phyloP scores from a whole-genome alignment of 345 rosid genomes.

The Salix brachista region DNA sequence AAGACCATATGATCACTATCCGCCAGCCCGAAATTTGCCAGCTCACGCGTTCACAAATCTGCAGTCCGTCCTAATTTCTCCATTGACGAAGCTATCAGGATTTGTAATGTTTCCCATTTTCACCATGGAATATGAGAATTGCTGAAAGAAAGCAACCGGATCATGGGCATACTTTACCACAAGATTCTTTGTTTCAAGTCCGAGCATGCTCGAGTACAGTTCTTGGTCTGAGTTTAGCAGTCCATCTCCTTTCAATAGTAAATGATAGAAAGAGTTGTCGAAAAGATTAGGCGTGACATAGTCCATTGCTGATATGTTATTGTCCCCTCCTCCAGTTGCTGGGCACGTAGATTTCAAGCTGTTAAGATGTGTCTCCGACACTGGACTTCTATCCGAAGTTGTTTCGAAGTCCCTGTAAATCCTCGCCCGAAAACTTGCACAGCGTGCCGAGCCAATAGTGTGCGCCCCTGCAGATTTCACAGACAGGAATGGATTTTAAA shows the following conservation, averaged over 20 bases:
- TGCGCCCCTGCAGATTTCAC: conserved; percentile 57
- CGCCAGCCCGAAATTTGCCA: background rate
- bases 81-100: conserved; percentile 47
- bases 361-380: conserved; percentile 36
- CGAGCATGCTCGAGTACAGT: conserved; percentile 62
- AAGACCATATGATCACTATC: background rate
- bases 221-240: conserved; percentile 80
- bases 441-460: conserved; percentile 84
- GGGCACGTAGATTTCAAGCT: conserved; percentile 59
- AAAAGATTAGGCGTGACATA: conserved; percentile 62
- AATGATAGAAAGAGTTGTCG: conserved; percentile 65
- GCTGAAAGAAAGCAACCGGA: conserved; percentile 62
- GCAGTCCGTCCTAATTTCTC: conserved; percentile 80
- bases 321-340: conserved; percentile 46
- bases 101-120: conserved; percentile 81
- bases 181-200: conserved; percentile 48
- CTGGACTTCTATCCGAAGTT: conserved; percentile 39
- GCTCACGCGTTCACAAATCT: conserved; percentile 71
- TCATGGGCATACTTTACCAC: conserved; percentile 65
- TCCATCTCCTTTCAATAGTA: conserved; percentile 59
- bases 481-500: background rate
- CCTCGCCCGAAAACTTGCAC: conserved; percentile 54
- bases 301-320: conserved; percentile 65
- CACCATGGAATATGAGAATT: conserved; percentile 81
- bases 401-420: conserved; percentile 54